A percentile compares a stretch with the other conserved stretches of the same genome.
Evolutionary conservation across 371 early-diverging fungal genomes (phyloP).

Genomic region (Gilbertella persicaria): DNA sequence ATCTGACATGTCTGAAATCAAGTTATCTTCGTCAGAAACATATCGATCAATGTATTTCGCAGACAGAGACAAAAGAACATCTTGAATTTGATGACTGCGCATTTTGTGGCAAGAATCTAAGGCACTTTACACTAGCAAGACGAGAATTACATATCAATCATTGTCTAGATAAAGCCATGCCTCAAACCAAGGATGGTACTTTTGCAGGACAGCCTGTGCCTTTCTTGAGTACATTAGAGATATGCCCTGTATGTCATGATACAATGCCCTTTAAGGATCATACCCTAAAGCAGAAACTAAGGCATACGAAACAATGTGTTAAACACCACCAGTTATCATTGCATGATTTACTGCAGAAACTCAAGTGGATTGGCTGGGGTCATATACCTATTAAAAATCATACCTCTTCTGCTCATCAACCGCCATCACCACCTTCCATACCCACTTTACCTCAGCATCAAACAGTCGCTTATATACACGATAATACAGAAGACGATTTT

Average conservation of each 20-base stretch:
- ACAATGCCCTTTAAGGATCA: slow-evolving; percentile 4
- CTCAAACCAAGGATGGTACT: slow-evolving; percentile 1
- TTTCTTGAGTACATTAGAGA: slow-evolving; percentile 15
- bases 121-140: slow-evolving; percentile 8
- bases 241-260: slow-evolving; percentile 38
- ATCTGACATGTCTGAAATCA: slow-evolving; percentile 19
- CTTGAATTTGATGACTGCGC: slow-evolving; percentile 29
- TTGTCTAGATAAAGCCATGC: slow-evolving; percentile 28
- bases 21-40: slow-evolving; percentile 34
- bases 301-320: slow-evolving; percentile 30
- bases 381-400: slow-evolving; percentile 13
- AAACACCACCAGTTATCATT: slow-evolving; percentile 14
- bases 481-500: slow-evolving; percentile 17
- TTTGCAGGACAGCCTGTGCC: slow-evolving; percentile 29
- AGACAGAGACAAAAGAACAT: neutral
- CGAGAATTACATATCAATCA: slow-evolving; percentile 29
- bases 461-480: neutral
- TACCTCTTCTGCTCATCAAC: neutral
- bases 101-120: slow-evolving; percentile 36
- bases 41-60: slow-evolving; percentile 27
- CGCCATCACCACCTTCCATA: neutral
- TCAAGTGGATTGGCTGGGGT: slow-evolving; percentile 41
- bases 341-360: slow-evolving; percentile 19
- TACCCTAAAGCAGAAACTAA: slow-evolving; percentile 18
- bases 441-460: slow-evolving; percentile 1